Conservation (phyloP, 139 green algal species). For the Mesostigma viride region DNA sequence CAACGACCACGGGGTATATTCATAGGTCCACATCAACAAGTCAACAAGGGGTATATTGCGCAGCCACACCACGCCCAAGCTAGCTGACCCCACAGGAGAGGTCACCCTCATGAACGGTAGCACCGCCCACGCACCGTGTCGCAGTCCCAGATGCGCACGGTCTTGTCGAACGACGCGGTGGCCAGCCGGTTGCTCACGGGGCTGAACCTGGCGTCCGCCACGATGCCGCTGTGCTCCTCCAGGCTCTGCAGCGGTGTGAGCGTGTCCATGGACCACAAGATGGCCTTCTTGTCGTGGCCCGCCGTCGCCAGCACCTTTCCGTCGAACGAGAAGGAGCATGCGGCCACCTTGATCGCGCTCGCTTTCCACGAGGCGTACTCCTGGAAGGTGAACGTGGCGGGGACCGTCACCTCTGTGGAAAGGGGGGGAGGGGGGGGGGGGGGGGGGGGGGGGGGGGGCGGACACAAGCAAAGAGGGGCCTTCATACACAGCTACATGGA, state of each 20-base stretch:
- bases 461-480: no score
- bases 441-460: no score
- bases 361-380: conserved; percentile 10
- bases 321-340: conserved; percentile 31
- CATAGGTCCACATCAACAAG: no score
- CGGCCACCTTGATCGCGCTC: conserved; percentile 30
- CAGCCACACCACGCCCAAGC: no score
- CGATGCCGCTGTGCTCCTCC: conserved; percentile 31
- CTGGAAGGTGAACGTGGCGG: no score
- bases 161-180: conserved; percentile 35
- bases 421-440: no score
- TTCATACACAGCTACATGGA: no score
- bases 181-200: conserved; percentile 19
- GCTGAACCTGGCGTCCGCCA: conserved; percentile 32
- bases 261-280: conserved; percentile 32
- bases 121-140: conserved; percentile 12
- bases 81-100: background rate
- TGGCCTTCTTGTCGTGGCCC: conserved; percentile 32
- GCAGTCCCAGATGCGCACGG: conserved; percentile 29
- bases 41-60: no score
- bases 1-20: no score
- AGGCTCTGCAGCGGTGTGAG: conserved; percentile 1
- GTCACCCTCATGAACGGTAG: background rate
- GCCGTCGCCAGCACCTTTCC: conserved; percentile 30
- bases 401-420: no score